phyloP scores from a whole-genome alignment of 78 protist species.

The Carpediemonas membranifera region DNA sequence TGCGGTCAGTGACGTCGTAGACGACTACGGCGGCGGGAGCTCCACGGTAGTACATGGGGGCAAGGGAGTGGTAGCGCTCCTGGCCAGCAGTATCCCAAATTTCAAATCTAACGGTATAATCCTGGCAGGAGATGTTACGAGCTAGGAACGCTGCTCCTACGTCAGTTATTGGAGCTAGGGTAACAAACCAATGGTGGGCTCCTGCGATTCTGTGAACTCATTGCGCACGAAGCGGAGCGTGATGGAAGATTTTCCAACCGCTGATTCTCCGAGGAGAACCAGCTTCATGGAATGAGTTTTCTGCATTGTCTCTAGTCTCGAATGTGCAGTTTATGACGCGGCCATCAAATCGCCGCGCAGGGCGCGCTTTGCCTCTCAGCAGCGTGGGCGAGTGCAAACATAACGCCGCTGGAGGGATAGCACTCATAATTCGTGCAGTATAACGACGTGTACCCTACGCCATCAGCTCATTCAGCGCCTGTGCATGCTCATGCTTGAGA shows the following conservation, averaged over 20 bases:
- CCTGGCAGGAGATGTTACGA: neutral
- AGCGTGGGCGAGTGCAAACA: too few relatives aligned
- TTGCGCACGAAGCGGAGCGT: slow-evolving; percentile 60
- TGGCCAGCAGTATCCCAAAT: slow-evolving; percentile 65
- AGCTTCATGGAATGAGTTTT: too few relatives aligned
- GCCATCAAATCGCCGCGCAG: too few relatives aligned
- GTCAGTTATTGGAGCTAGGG: too few relatives aligned
- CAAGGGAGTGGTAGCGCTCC: slow-evolving; percentile 9
- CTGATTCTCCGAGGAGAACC: slow-evolving; percentile 10
- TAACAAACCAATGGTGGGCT: slow-evolving; percentile 15
- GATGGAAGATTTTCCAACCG: slow-evolving; percentile 65
- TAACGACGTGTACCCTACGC: too few relatives aligned
- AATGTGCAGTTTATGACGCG: too few relatives aligned
- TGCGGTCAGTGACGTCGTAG: slow-evolving; percentile 76
- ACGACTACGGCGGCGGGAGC: slow-evolving; percentile 88
- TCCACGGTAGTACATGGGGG: slow-evolving; percentile 4
- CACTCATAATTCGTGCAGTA: too few relatives aligned
- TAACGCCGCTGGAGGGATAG: too few relatives aligned
- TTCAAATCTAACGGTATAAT: slow-evolving; percentile 9
- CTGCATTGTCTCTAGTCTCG: too few relatives aligned
- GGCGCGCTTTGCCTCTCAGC: too few relatives aligned
- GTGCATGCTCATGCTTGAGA: too few relatives aligned
- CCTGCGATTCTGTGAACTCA: neutral
- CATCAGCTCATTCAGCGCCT: too few relatives aligned
- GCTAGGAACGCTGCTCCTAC: neutral